Base-by-base conservation (phyloP, 345 rosid genomes). In the Hypericum perforatum region DNA sequence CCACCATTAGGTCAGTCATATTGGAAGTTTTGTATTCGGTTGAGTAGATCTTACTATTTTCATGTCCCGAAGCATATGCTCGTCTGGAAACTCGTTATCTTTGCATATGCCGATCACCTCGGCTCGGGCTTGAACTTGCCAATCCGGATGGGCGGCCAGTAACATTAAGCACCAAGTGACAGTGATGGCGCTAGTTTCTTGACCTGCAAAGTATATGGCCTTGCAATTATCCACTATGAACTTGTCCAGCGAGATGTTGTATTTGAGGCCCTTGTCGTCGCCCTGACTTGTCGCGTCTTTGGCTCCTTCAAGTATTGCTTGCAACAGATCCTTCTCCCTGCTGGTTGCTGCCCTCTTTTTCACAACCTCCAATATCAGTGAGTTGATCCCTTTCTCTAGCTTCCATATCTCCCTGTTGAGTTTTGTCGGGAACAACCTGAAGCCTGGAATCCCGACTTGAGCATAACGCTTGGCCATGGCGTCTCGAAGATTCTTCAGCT, bases 141-240 rank as follows among this genome's bases (percentile, higher is more conserved):
- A 72, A n/a, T 64, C 70, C 0, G 39, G 56, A 57, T 49, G 39
- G 37, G 72, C 39, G 16, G 78, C 78, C 60, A 56, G 37, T 43
- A 73, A 56, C 54, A 73, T 47, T 0, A 73, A 11, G 29, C 51
- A 3, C 49, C 71, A 60, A 7, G 74, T 37, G 5, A 61, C 16
- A 11, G 63, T 54, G 4, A 40, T 62, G 11, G 63, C 60, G 6
- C 63, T 62, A 36, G 71, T 62, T 39, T 73, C 74, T 9, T 69
- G 61, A 13, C 70, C 65, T 5, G 70, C 64, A 12, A 68, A 61
- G 70, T 49, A 64, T 57, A 63, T 49, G 16, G 64, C 50, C 56
- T 72, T 72, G 72, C 72, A 63, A 22, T 72, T 72, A 42, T 67
- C 72, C 11, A 52, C 45, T 13, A 71, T 63, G 60, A 59, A 48